Conservation (phyloP, 169 alveolate species). For the Cryptosporidium sp. region DNA sequence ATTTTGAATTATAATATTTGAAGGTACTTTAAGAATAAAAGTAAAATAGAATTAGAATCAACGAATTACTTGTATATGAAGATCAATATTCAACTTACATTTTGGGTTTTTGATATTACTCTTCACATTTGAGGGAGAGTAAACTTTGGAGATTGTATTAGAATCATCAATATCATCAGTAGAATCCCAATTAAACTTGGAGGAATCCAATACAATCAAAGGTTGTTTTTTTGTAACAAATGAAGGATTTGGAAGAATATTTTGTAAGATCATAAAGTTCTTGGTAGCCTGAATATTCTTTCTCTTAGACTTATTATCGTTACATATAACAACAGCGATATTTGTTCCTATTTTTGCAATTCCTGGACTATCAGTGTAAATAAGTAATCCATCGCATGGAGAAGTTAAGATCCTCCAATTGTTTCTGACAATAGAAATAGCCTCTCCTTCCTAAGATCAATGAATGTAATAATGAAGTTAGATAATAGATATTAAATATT, state of each 20-base stretch:
- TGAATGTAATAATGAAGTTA: not conserved
- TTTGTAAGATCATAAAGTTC: conserved; percentile 26
- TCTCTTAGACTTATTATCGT: conserved; percentile 3
- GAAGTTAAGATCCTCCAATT: conserved; percentile 62
- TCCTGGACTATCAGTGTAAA: conserved; percentile 65
- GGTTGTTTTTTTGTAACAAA: conserved; percentile 41
- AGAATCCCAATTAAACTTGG: conserved; percentile 27
- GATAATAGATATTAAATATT: not conserved
- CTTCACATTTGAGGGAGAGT: conserved; percentile 21
- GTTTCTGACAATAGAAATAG: conserved; percentile 38
- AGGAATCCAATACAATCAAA: conserved; percentile 34
- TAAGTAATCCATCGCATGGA: conserved; percentile 59
- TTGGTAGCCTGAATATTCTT: conserved; percentile 48
- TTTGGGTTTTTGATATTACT: conserved; percentile 15
- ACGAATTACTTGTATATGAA: not conserved
- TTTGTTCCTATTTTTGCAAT: conserved; percentile 39
- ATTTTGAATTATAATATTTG: conserved; percentile 24
- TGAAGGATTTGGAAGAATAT: conserved; percentile 65
- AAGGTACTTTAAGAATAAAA: conserved; percentile 3
- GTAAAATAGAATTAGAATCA: not conserved
- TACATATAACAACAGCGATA: conserved; percentile 49
- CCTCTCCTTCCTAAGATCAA: conserved; percentile 51
- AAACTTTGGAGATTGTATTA: not conserved
- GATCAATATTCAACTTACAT: conserved; percentile 27
- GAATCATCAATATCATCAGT: conserved; percentile 6